These are phyloP conservation scores for Phytophthora pisi DNA, from an alignment of 352 stramenopile genomes.

Conservation along the genomic window DNA sequence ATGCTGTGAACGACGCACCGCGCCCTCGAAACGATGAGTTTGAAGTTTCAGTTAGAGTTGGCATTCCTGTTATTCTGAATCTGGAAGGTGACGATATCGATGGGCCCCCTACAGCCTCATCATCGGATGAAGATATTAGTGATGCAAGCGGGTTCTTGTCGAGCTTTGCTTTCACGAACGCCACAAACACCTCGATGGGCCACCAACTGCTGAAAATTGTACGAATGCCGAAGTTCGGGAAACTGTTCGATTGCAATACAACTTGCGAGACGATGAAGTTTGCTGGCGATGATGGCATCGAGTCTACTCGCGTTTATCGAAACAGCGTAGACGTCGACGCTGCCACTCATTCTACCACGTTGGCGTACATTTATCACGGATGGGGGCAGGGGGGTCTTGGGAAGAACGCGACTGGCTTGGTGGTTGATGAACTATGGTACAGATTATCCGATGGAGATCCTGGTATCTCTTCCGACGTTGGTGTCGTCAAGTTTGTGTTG, in stretches of 20 bases:
- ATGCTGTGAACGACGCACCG: slow-evolving; percentile 54
- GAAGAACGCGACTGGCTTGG: background rate
- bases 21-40: slow-evolving; percentile 20
- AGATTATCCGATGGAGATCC: slow-evolving; percentile 50
- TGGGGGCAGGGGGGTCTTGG: slow-evolving; percentile 17
- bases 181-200: background rate
- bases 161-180: slow-evolving; percentile 25
- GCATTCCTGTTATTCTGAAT: slow-evolving; percentile 35
- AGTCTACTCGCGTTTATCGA: slow-evolving; percentile 20
- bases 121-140: background rate
- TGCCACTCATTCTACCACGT: slow-evolving; percentile 48
- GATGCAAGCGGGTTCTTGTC: slow-evolving; percentile 21
- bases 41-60: slow-evolving; percentile 29
- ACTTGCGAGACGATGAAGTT: slow-evolving; percentile 12
- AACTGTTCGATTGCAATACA: slow-evolving; percentile 59
- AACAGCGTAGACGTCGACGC: slow-evolving; percentile 23
- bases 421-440: slow-evolving; percentile 60
- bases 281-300: slow-evolving; percentile 1
- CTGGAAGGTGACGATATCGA: slow-evolving; percentile 50
- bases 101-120: slow-evolving; percentile 14
- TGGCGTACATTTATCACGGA: slow-evolving; percentile 58
- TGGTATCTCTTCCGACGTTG: slow-evolving; percentile 29
- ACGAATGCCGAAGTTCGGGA: slow-evolving; percentile 54
- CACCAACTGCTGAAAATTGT: slow-evolving; percentile 47
- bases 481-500: slow-evolving; percentile 42